Conservation (phyloP, 139 green algal species). For the Chlamydomonas sp. region DNA sequence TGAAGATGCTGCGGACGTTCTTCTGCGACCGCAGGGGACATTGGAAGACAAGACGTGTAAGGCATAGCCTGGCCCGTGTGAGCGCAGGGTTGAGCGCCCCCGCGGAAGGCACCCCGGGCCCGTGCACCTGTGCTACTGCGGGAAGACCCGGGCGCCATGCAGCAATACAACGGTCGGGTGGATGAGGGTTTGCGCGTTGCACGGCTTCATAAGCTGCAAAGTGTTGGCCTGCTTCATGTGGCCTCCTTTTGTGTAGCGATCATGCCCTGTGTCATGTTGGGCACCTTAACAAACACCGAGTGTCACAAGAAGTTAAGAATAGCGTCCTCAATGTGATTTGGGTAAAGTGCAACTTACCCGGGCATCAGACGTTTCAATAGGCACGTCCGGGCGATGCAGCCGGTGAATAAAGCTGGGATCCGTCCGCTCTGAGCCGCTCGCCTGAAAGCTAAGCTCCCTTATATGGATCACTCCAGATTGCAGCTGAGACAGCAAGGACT, state of each 20-base stretch:
- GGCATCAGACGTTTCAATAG: background rate
- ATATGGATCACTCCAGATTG: constrained; percentile 13
- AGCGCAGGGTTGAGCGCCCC: background rate
- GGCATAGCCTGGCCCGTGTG: background rate
- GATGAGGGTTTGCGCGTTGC: background rate
- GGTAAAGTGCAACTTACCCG: background rate
- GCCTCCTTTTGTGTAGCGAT: too few relatives aligned
- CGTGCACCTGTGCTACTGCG: background rate
- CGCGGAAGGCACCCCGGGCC: background rate
- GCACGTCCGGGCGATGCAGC: constrained; percentile 24
- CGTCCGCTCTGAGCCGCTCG: constrained; percentile 23
- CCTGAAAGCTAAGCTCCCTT: constrained; percentile 35
- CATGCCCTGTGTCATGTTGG: too few relatives aligned
- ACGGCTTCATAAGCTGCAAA: background rate
- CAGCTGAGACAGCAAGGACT: too few relatives aligned
- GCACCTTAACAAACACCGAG: too few relatives aligned
- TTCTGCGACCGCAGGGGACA: constrained; percentile 6
- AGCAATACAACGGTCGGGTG: background rate
- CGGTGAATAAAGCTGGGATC: constrained; percentile 25
- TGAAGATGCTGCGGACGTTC: constrained; percentile 38
- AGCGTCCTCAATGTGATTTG: too few relatives aligned
- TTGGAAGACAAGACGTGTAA: background rate
- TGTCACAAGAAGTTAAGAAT: too few relatives aligned
- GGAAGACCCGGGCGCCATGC: background rate
- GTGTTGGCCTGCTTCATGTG: background rate